phyloP scores from a whole-genome alignment of 805 yeast species.

The Saccharomycopsis fermentans region DNA sequence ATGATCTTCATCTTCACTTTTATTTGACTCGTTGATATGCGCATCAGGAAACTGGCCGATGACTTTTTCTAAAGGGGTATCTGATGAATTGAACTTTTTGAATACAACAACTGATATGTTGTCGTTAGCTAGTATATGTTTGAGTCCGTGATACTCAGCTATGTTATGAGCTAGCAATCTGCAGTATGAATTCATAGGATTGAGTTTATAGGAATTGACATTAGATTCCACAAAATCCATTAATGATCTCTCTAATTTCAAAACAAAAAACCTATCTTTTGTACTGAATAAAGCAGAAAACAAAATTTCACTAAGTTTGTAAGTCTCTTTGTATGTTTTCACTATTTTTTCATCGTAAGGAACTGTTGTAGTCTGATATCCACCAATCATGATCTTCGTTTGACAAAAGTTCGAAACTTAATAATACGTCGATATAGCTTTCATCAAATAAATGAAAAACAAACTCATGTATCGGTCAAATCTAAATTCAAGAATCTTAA shows the following conservation, averaged over 20 bases:
- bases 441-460: no score
- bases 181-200: constrained; percentile 58
- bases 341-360: background rate
- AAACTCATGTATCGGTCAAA: no score
- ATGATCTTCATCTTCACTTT: constrained; percentile 18
- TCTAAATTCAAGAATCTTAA: no score
- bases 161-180: constrained; percentile 59
- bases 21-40: constrained; percentile 14
- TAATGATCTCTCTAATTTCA: constrained; percentile 39
- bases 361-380: background rate
- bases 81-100: constrained; percentile 24
- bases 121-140: constrained; percentile 44
- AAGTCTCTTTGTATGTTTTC: background rate
- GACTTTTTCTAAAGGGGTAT: background rate
- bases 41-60: background rate
- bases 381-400: background rate
- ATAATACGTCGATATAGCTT: no score
- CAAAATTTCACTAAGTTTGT: constrained; percentile 22
- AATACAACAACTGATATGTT: constrained; percentile 37
- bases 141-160: constrained; percentile 54
- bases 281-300: constrained; percentile 32
- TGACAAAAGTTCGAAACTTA: background rate
- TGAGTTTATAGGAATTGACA: constrained; percentile 33
- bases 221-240: constrained; percentile 34
- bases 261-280: constrained; percentile 40